Evolutionary conservation across 2,329 filamentous ascomycete species (phyloP).

Genomic region (Rhynchosporium agropyri): DNA sequence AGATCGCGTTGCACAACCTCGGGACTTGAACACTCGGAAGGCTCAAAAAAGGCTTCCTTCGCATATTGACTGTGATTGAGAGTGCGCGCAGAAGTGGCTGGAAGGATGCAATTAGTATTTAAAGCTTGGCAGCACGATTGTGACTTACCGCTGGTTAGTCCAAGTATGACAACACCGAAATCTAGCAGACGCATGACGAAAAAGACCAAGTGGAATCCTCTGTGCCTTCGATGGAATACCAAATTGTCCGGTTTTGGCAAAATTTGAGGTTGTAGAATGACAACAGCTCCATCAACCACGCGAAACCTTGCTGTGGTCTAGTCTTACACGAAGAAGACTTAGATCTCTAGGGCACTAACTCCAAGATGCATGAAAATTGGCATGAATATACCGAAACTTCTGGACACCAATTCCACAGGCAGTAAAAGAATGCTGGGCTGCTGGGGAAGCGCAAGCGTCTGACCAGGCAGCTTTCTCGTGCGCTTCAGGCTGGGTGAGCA

Average conservation of each 20-base stretch:
- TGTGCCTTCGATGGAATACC: background rate
- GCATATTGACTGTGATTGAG: background rate
- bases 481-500: background rate
- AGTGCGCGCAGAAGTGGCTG: background rate
- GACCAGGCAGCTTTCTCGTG: background rate
- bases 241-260: too few relatives aligned
- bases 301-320: background rate
- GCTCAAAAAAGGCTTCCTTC: background rate
- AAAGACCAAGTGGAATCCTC: background rate
- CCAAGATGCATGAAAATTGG: too few relatives aligned
- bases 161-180: background rate
- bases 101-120: background rate
- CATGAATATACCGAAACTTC: too few relatives aligned
- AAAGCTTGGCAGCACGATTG: background rate
- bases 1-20: background rate
- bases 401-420: too few relatives aligned
- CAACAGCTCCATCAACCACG: background rate
- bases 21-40: background rate
- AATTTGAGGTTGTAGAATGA: background rate
- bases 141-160: slow-evolving; percentile 1
- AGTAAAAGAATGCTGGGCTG: background rate
- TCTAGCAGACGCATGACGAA: slow-evolving; percentile 1
- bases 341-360: too few relatives aligned
- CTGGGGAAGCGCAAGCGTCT: background rate
- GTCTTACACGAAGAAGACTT: too few relatives aligned